Base-by-base conservation (phyloP, 352 stramenopile genomes). In the Pythium dissotocum region DNA sequence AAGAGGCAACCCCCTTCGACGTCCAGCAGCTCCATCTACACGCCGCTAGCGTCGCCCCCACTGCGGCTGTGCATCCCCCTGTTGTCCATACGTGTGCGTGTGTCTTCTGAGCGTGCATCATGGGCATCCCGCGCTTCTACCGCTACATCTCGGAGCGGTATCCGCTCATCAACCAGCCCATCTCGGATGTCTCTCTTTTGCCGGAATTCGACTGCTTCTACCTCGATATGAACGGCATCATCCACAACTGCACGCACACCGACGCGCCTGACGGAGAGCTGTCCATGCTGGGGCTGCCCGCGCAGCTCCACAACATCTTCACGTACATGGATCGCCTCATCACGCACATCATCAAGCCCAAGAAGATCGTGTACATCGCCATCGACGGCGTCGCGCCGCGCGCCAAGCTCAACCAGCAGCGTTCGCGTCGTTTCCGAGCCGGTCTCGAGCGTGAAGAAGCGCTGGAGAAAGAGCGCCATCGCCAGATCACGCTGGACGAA, bases 141-240 rank as follows among this genome's bases (percentile, higher is more conserved):
- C 87, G 91, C 8, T 98, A 94, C 85, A 82, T 97, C 68, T 95
- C 83, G 58, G 93, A 98, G 87, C 82, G 93, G 82, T 99, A 99
- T 79, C 98, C 98, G 65, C 97, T 99, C 71, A 98, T 99, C 71
- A 99, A 99, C 84, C 96, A 99, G 78, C 92, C 82, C 35, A 93
- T 95, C 72, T 98, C 94, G 36, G 97, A 99, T 77, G 89, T 97
- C 28, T 97, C 97, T 28, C 87, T 99, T 5, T 76, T 99, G 40
- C 97, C 98, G 3, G 95, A 99, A 72, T 99, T 99, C 67, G 97
- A 99, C 83, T 95, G 98, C 73, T 91, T 99, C 69, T 99, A 99
- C 75, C 78, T 99, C 44, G 98, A 99, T 77, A 99, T 99, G 97
- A 99, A 99, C 79, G 98, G 98, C 60, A 99, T 99, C 70, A 99